phyloP scores from a whole-genome alignment of 768 basidiomycete genomes.

The Sistotremastrum niveocremeum region DNA sequence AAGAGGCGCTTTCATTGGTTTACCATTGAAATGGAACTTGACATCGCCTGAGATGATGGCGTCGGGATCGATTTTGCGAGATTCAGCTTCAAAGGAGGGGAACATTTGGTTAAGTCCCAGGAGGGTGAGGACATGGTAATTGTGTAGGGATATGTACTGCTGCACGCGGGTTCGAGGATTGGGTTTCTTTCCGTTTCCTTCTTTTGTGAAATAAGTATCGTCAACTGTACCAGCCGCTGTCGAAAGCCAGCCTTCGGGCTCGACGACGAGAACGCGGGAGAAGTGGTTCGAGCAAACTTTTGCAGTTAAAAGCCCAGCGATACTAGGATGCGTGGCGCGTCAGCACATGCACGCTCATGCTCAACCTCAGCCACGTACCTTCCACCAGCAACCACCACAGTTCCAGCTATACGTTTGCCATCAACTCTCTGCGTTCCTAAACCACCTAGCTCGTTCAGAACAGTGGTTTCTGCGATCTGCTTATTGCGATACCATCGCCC shows the following conservation, averaged over 20 bases:
- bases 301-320: conserved; percentile 3
- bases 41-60: not conserved
- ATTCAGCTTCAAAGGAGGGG: conserved; percentile 10
- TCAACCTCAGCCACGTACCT: too few relatives aligned
- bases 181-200: conserved; percentile 9
- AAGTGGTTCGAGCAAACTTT: conserved; percentile 4
- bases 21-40: too few relatives aligned
- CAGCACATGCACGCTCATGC: too few relatives aligned
- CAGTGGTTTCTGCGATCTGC: too few relatives aligned
- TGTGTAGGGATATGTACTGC: conserved; percentile 16
- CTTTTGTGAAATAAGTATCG: not conserved
- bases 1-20: too few relatives aligned
- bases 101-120: conserved; percentile 9
- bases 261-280: conserved; percentile 1
- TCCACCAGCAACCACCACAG: conserved; percentile 15
- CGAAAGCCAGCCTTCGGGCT: conserved; percentile 4
- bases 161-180: conserved; percentile 12
- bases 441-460: too few relatives aligned
- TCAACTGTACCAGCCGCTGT: conserved; percentile 7
- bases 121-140: conserved; percentile 7
- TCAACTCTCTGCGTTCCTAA: too few relatives aligned
- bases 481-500: too few relatives aligned
- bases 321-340: too few relatives aligned
- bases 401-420: conserved; percentile 4
- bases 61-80: conserved; percentile 9